Evolutionary conservation across 202 grass and related monocot species (phyloP), one percentile per base, ranked within the genome.

Genomic region (Schoenoplectus triqueter): DNA sequence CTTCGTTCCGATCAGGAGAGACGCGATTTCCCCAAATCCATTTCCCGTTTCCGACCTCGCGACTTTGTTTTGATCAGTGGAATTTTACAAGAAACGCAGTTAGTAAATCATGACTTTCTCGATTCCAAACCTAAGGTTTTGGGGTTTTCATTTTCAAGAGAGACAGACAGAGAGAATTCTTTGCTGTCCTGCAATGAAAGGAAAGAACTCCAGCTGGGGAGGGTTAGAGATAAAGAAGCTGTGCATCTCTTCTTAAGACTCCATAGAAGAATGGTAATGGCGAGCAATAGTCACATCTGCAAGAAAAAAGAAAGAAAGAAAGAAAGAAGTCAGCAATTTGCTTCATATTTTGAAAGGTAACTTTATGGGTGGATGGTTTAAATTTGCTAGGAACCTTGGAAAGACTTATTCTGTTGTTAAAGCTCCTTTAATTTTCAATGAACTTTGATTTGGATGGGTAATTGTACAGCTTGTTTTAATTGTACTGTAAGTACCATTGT

Each of bases 181-280:
- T 60, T 10, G 49, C 57, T 83, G 50, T 56, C 49, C 48, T 19
- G 50, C 52, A 56, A 55, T n/a, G 48, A 60, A 83, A 83, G 81
- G n/a, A 83, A 83, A 83, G 81, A 71, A 71, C 81, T 69, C 47
- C 63, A 46, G 15, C 57, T 83, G 21, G 5, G 15, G 63, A 66
- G 61, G 80, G 45, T 82, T 50, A 68, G 80, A 65, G 41, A 52
- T 13, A 67, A 21, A 69, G 64, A 69, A 55, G 10, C 22, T 42
- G 4, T 39, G 21, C 21, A 70, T 41, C 66, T 70, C 81, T 69
- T 69, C 21, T 69, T 69, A 59, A 70, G 42, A n/a, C 39, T 83
- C 81, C 42, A 83, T 46, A 52, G 6, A 42, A 83, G 11, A 71
- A 17, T 71, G 22, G 21, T 18, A 51, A 83, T 83, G 49, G 81